Percentiles rank a stretch among this genome's conserved stretches.
Evolutionary conservation across 129 eudicot genomes (phyloP).

Genomic region (Escallonia herrerae): DNA sequence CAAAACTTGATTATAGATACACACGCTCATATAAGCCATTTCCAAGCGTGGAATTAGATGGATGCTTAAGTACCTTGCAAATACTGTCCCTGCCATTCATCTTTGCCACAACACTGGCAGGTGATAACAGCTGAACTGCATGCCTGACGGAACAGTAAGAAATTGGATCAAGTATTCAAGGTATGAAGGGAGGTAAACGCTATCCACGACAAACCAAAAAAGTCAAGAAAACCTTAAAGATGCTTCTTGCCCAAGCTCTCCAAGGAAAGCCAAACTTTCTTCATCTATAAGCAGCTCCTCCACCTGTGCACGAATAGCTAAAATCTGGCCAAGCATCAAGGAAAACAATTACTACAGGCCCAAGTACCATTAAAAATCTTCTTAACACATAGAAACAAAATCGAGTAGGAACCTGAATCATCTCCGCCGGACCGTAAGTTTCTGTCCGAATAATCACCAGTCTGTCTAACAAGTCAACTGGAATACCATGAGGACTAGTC

Average conservation of each 20-base stretch:
- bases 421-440: conserved; percentile 91
- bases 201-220: not conserved
- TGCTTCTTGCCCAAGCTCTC: conserved; percentile 88
- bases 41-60: not conserved
- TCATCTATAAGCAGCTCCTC: conserved; percentile 82
- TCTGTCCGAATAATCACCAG: conserved; percentile 79
- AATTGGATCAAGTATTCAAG: not conserved
- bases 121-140: conserved; percentile 89
- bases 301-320: conserved; percentile 96
- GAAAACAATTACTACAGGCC: not conserved
- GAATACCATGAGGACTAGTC: conserved; percentile 97
- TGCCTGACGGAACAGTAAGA: conserved; percentile 41
- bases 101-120: conserved; percentile 81
- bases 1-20: not conserved
- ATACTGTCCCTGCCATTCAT: conserved; percentile 89
- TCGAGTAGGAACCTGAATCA: conserved; percentile 72
- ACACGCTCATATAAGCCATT: not conserved
- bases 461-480: conserved; percentile 89
- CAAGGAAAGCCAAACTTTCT: conserved; percentile 85
- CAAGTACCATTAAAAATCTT: not conserved
- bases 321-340: conserved; percentile 45
- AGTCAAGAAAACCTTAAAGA: conserved; percentile 58
- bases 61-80: conserved; percentile 62
- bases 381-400: not conserved
- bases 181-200: not conserved